A percentile compares a stretch with the other conserved stretches of the same genome.
These are phyloP conservation scores for Polychaeton citri DNA, from an alignment of 2,329 filamentous ascomycete genomes.

Conservation along the genomic window DNA sequence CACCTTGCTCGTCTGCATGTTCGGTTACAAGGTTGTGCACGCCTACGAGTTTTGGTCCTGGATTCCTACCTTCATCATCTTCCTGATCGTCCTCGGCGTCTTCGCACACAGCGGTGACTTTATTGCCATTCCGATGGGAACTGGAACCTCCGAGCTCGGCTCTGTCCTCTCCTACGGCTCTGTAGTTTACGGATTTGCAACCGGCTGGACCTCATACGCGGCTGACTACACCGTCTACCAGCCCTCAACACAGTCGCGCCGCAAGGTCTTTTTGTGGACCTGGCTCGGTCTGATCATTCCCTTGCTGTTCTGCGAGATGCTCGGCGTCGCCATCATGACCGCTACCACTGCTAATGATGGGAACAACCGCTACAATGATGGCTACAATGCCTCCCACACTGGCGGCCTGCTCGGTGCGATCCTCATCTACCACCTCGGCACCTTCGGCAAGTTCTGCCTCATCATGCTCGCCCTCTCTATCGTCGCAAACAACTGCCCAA, in stretches of 20 bases:
- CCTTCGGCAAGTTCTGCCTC: constrained; percentile 58
- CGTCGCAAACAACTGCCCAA: constrained; percentile 33
- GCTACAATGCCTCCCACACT: constrained; percentile 44
- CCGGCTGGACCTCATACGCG: constrained; percentile 62
- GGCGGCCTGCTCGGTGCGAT: constrained; percentile 56
- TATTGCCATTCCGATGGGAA: constrained; percentile 44
- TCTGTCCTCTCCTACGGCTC: constrained; percentile 51
- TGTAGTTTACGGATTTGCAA: constrained; percentile 54
- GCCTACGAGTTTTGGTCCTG: constrained; percentile 62
- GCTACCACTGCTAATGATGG: constrained; percentile 44
- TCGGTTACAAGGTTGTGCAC: constrained; percentile 65
- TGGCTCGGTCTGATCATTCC: constrained; percentile 57
- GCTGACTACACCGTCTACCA: constrained; percentile 76
- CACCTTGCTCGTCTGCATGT: constrained; percentile 58
- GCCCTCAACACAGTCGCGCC: constrained; percentile 44
- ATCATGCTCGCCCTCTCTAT: constrained; percentile 30
- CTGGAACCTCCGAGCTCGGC: constrained; percentile 47
- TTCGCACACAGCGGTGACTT: constrained; percentile 58
- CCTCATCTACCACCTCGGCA: constrained; percentile 48
- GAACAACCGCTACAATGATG: constrained; percentile 40
- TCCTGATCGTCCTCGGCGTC: constrained; percentile 55
- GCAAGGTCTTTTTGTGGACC: constrained; percentile 55
- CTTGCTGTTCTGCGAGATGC: constrained; percentile 59
- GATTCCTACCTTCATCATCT: constrained; percentile 60
- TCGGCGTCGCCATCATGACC: constrained; percentile 57